These are phyloP conservation scores for Ceratocystis lukuohia DNA, from an alignment of 2,329 filamentous ascomycete species.

Conservation along the genomic window DNA sequence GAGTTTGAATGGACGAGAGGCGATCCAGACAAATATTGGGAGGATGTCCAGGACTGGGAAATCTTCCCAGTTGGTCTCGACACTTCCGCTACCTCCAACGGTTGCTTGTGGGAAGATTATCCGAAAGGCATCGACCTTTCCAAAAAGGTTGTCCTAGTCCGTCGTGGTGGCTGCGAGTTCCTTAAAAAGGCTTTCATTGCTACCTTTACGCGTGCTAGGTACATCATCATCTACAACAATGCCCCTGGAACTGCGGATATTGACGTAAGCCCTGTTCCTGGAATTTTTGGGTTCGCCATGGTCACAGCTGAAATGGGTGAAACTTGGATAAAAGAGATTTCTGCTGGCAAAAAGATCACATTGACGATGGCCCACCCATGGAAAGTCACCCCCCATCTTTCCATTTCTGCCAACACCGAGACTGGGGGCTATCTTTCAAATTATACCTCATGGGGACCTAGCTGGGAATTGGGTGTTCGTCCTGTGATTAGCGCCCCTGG, in stretches of 20 bases:
- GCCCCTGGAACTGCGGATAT: conserved; percentile 27
- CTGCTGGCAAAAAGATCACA: conserved; percentile 32
- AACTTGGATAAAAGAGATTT: conserved; percentile 33
- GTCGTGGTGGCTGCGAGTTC: conserved; percentile 45
- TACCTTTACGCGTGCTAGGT: conserved; percentile 42
- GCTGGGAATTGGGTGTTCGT: conserved; percentile 44
- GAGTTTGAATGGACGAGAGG: conserved; percentile 35
- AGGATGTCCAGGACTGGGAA: conserved; percentile 32
- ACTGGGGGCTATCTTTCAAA: conserved; percentile 40
- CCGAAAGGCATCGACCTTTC: conserved; percentile 28
- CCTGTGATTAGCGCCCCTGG: conserved; percentile 44
- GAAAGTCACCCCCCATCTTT: conserved; percentile 28
- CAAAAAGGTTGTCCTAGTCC: conserved; percentile 49
- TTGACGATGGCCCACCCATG: conserved; percentile 33
- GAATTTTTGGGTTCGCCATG: conserved; percentile 31
- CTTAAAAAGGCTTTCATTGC: conserved; percentile 40
- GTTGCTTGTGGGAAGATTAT: conserved; percentile 37
- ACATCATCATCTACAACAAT: conserved; percentile 51
- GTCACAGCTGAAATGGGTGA: conserved; percentile 31
- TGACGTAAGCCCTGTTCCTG: conserved; percentile 25
- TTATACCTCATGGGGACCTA: conserved; percentile 48
- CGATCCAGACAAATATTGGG: conserved; percentile 30
- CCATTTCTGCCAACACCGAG: conserved; percentile 27
- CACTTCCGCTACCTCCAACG: conserved; percentile 35
- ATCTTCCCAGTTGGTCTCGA: conserved; percentile 39